phyloP scores from a whole-genome alignment of 169 alveolate species.

The Cryptosporidium ryanae region DNA sequence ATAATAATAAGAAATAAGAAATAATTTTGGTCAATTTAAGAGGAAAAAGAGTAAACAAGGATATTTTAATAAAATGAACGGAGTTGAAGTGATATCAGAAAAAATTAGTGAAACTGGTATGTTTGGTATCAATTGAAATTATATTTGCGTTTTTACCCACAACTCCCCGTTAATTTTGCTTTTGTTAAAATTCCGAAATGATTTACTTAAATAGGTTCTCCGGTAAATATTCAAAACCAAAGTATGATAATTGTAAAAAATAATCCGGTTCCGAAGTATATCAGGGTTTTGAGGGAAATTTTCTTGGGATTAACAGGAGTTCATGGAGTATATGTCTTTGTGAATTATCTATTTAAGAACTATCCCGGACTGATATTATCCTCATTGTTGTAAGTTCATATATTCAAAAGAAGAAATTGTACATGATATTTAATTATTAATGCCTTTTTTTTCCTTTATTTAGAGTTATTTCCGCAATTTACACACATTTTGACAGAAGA shows the following conservation, averaged over 20 bases:
- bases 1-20: too few species aligned
- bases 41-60: too few species aligned
- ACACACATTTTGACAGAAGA: constrained; percentile 71
- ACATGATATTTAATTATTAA: not conserved
- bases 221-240: not conserved
- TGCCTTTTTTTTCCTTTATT: too few species aligned
- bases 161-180: too few species aligned
- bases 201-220: too few species aligned
- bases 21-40: too few species aligned
- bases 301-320: constrained; percentile 61
- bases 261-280: constrained; percentile 4
- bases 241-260: not conserved
- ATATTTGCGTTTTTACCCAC: not conserved
- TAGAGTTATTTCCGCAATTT: constrained; percentile 57
- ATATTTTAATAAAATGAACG: not conserved
- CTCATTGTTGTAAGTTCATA: constrained; percentile 44
- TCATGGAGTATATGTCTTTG: constrained; percentile 68
- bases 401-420: not conserved
- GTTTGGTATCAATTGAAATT: constrained; percentile 1
- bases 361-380: constrained; percentile 63
- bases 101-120: constrained; percentile 17
- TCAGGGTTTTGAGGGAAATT: constrained; percentile 38
- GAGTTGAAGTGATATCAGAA: constrained; percentile 1
- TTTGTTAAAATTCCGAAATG: not conserved
- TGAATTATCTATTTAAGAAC: constrained; percentile 44